Conservation (phyloP, 2,329 filamentous ascomycete species). For the Fusarium neocosmosporiellum region DNA sequence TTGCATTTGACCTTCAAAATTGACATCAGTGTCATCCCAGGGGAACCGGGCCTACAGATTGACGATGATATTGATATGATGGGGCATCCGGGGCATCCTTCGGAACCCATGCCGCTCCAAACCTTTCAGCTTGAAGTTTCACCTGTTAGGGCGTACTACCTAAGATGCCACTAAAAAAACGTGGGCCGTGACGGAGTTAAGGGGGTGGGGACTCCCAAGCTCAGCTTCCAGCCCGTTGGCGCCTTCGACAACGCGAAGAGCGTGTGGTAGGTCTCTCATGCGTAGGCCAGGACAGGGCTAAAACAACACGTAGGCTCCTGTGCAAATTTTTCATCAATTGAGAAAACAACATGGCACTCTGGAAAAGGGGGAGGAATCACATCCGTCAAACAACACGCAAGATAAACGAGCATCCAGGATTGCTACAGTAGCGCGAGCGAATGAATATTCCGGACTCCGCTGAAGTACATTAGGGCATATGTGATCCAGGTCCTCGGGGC, state of each 20-base stretch:
- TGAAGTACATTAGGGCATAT: background rate
- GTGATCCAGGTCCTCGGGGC: background rate
- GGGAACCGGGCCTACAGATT: background rate
- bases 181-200: background rate
- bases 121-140: background rate
- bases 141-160: background rate
- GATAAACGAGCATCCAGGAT: background rate
- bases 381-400: background rate
- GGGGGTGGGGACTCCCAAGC: background rate
- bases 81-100: no score
- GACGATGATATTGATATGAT: background rate
- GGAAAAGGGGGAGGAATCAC: background rate
- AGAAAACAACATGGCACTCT: background rate
- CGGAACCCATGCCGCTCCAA: background rate
- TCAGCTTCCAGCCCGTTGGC: background rate
- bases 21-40: background rate
- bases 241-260: background rate
- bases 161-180: background rate
- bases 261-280: background rate
- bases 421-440: background rate
- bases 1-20: background rate
- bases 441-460: background rate
- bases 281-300: background rate
- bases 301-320: background rate
- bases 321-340: background rate